phyloP scores from a whole-genome alignment of 257 asterid genomes.

The Penstemon davidsonii region DNA sequence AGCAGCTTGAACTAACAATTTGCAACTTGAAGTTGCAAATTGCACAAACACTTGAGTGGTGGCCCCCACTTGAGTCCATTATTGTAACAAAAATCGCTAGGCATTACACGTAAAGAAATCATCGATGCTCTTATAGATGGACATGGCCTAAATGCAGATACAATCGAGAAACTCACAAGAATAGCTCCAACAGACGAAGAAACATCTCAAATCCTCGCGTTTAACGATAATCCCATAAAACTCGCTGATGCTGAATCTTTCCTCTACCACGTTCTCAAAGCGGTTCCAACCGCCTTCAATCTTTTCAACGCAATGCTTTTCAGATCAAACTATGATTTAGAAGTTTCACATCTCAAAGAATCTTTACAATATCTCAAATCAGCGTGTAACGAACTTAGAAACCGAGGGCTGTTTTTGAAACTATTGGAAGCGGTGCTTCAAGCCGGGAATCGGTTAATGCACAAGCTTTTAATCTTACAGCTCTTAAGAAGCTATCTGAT shows the following conservation, averaged over 20 bases:
- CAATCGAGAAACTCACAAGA: slow-evolving; percentile 64
- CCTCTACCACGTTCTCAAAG: slow-evolving; percentile 76
- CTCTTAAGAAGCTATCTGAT: slow-evolving; percentile 74
- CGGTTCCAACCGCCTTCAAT: slow-evolving; percentile 78
- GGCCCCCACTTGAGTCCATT: too few relatives aligned
- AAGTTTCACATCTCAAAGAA: slow-evolving; percentile 49
- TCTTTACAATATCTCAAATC: slow-evolving; percentile 52
- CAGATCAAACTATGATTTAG: slow-evolving; percentile 51
- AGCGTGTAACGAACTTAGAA: slow-evolving; percentile 74
- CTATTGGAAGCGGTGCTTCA: slow-evolving; percentile 87
- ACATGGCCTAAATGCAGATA: slow-evolving; percentile 56
- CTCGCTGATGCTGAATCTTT: slow-evolving; percentile 91
- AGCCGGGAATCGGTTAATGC: slow-evolving; percentile 88
- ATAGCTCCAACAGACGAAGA: slow-evolving; percentile 77
- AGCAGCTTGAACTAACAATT: too few relatives aligned
- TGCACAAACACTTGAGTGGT: too few relatives aligned
- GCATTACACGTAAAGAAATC: slow-evolving; percentile 56
- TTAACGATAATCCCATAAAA: slow-evolving; percentile 66
- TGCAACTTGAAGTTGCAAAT: too few relatives aligned
- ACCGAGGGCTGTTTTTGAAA: slow-evolving; percentile 76
- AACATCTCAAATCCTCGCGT: slow-evolving; percentile 53
- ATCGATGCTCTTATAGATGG: slow-evolving; percentile 66
- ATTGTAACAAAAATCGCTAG: too few relatives aligned
- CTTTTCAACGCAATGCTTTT: slow-evolving; percentile 79
- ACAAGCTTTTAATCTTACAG: slow-evolving; percentile 78